These are phyloP conservation scores for Besnoitia besnoiti DNA, from an alignment of 169 alveolate species.

Conservation along the genomic window DNA sequence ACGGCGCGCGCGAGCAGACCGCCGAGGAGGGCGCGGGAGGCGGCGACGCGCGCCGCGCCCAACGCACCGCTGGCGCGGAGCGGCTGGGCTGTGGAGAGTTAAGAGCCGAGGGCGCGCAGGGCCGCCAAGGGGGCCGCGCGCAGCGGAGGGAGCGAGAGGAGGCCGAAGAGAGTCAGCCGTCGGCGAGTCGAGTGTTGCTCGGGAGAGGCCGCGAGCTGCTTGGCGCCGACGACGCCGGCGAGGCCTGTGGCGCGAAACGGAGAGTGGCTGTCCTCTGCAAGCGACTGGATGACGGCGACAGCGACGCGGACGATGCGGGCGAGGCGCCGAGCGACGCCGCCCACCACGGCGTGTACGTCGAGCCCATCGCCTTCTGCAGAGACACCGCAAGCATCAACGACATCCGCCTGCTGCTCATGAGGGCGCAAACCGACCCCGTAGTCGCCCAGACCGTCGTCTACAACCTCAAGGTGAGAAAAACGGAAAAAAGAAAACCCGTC, in stretches of 20 bases:
- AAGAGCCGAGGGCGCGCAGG: neutral
- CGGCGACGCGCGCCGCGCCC: neutral
- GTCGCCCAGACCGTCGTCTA: neutral
- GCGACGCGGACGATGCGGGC: too few relatives aligned
- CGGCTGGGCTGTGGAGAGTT: too few relatives aligned
- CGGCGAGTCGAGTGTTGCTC: too few relatives aligned
- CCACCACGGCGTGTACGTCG: neutral
- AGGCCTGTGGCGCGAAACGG: too few relatives aligned
- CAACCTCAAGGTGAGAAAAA: neutral
- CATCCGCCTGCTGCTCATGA: neutral
- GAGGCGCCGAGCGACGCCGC: too few relatives aligned
- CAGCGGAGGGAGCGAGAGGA: neutral
- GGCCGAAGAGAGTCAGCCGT: too few relatives aligned
- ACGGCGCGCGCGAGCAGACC: neutral
- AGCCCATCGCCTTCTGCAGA: neutral
- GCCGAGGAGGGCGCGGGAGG: neutral
- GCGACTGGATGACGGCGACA: too few relatives aligned
- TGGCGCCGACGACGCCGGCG: too few relatives aligned
- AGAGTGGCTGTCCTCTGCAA: too few relatives aligned
- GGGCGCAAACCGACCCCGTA: neutral
- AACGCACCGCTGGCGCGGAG: too few relatives aligned
- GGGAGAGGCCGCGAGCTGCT: too few relatives aligned
- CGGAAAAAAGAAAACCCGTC: too few relatives aligned
- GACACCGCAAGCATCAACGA: neutral
- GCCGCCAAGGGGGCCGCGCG: neutral